Conservation (phyloP, 768 basidiomycete species). For the Tulasnella sp. region DNA sequence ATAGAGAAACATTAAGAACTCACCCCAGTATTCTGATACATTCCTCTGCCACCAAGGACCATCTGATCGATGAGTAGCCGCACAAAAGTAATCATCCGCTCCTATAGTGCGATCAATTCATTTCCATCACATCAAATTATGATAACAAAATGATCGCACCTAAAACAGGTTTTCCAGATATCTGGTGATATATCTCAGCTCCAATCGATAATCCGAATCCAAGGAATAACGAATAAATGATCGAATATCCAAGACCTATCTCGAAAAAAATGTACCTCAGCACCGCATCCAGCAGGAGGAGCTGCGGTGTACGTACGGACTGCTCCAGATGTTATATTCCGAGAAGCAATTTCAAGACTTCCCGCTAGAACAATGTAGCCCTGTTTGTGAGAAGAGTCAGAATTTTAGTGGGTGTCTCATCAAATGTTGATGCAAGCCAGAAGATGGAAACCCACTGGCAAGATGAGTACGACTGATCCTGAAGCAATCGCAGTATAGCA, state of each 20-base stretch:
- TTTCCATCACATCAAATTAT: too few species aligned
- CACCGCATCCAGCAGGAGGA: constrained; percentile 48
- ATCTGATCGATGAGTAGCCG: constrained; percentile 37
- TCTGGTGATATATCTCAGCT: constrained; percentile 47
- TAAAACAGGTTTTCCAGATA: constrained; percentile 36
- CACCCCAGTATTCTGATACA: constrained; percentile 61
- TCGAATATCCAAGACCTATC: neutral
- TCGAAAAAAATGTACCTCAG: neutral
- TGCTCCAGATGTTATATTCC: constrained; percentile 73
- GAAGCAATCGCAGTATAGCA: constrained; percentile 76
- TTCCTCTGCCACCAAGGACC: constrained; percentile 66
- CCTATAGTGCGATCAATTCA: too few species aligned
- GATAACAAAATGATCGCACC: too few species aligned
- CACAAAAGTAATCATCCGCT: constrained; percentile 54
- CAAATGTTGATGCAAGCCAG: too few species aligned
- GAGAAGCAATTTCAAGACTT: constrained; percentile 62
- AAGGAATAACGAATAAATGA: constrained; percentile 38
- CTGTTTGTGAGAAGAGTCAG: constrained; percentile 19
- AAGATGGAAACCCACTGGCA: too few species aligned
- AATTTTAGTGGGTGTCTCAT: constrained; percentile 22
- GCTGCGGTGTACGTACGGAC: constrained; percentile 70
- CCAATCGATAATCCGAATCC: constrained; percentile 78
- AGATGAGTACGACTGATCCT: constrained; percentile 63
- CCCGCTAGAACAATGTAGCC: constrained; percentile 62
- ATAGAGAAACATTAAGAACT: constrained; percentile 18